phyloP scores from a whole-genome alignment of 495 filamentous ascomycete genomes.

The Aspergillus mulundensis region DNA sequence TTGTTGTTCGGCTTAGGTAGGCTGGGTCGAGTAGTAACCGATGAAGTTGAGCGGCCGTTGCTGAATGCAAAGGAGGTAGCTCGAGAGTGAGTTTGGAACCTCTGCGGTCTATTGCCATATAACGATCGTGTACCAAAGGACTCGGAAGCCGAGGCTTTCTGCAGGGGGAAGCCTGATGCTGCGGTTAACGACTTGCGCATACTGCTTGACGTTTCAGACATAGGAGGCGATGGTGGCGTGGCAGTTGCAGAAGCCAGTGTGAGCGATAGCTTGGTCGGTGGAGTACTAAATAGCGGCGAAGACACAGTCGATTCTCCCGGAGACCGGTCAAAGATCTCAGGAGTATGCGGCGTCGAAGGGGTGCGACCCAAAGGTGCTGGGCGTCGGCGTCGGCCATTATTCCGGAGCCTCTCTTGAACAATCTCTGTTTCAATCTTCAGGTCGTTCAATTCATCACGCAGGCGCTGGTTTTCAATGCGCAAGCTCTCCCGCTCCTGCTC shows the following conservation, averaged over 20 bases:
- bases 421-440: slow-evolving; percentile 94
- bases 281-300: slow-evolving; percentile 67
- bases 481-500: slow-evolving; percentile 86
- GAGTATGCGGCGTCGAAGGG: slow-evolving; percentile 47
- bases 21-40: slow-evolving; percentile 36
- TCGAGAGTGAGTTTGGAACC: slow-evolving; percentile 39
- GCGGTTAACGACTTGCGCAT: slow-evolving; percentile 44
- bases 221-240: slow-evolving; percentile 64
- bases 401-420: slow-evolving; percentile 81
- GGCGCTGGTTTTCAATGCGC: slow-evolving; percentile 81
- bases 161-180: slow-evolving; percentile 39
- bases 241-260: slow-evolving; percentile 72
- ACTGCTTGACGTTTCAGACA: slow-evolving; percentile 47
- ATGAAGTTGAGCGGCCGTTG: slow-evolving; percentile 39
- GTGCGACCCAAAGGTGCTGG: slow-evolving; percentile 46
- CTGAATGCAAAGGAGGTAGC: slow-evolving; percentile 49
- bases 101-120: slow-evolving; percentile 43
- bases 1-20: slow-evolving; percentile 29
- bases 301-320: slow-evolving; percentile 60
- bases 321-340: slow-evolving; percentile 49
- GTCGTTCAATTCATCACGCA: slow-evolving; percentile 87
- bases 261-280: slow-evolving; percentile 62
- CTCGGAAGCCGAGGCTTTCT: slow-evolving; percentile 35
- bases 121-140: slow-evolving; percentile 33
- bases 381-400: slow-evolving; percentile 50